phyloP scores from a whole-genome alignment of 2,329 filamentous ascomycete species.

The Gnomoniopsis smithogilvyi region DNA sequence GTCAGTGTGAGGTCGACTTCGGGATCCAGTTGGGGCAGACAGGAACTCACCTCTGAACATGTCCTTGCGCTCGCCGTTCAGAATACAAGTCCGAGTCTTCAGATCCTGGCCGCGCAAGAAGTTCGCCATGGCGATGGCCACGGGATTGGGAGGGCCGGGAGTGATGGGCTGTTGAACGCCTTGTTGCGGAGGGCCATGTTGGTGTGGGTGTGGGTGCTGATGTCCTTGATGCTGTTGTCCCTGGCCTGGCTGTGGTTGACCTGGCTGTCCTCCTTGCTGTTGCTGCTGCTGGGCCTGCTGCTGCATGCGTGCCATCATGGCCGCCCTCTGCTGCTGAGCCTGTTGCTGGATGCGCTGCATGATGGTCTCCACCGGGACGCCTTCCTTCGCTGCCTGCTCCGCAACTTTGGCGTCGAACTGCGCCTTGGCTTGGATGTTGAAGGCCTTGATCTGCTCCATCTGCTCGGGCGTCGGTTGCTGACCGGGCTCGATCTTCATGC shows the following conservation, averaged over 20 bases:
- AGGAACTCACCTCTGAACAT: slow-evolving; percentile 80
- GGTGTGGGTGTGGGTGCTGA: slow-evolving; percentile 30
- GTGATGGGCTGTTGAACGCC: slow-evolving; percentile 64
- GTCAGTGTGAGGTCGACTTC: not conserved
- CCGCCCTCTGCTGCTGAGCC: slow-evolving; percentile 32
- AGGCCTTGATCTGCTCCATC: slow-evolving; percentile 57
- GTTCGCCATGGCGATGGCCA: slow-evolving; percentile 83
- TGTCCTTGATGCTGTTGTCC: slow-evolving; percentile 24
- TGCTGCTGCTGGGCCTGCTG: slow-evolving; percentile 45
- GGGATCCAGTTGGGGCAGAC: slow-evolving; percentile 8
- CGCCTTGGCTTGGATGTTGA: slow-evolving; percentile 7
- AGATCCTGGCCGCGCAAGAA: slow-evolving; percentile 82
- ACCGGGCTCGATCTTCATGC: slow-evolving; percentile 24
- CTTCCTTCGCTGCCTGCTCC: slow-evolving; percentile 77
- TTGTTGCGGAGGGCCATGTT: slow-evolving; percentile 35
- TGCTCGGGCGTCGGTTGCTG: slow-evolving; percentile 65
- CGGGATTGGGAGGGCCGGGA: slow-evolving; percentile 80
- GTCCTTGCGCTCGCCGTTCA: slow-evolving; percentile 95
- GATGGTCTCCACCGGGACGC: slow-evolving; percentile 83
- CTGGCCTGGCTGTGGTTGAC: slow-evolving; percentile 34
- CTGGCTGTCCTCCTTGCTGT: slow-evolving; percentile 26
- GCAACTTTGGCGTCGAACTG: slow-evolving; percentile 74
- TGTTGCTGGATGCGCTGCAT: slow-evolving; percentile 65
- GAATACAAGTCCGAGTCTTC: slow-evolving; percentile 85
- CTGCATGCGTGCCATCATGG: slow-evolving; percentile 15